Percentiles rank a stretch among this genome's conserved stretches.
Evolutionary conservation across 2,329 filamentous ascomycete species (phyloP).

Genomic region (Verticillium klebahnii): DNA sequence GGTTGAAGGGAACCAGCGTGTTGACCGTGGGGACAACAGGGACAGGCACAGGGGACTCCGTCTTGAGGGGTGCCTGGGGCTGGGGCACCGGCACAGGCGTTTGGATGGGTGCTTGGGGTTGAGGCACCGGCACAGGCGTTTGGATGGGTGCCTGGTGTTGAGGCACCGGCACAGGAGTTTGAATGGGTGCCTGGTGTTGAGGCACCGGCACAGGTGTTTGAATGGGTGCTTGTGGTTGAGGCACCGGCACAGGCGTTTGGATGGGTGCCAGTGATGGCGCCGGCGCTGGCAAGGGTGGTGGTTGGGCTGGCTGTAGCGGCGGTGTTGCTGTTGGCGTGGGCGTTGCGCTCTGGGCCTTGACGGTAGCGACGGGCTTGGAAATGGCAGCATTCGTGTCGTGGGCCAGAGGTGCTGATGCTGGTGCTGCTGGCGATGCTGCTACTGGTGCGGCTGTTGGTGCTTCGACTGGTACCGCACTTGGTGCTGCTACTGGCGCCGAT

Average conservation of each 20-base stretch:
- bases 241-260: background rate
- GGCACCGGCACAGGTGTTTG: conserved; percentile 1
- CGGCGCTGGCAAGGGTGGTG: background rate
- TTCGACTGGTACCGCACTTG: background rate
- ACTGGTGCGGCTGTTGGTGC: too few relatives aligned
- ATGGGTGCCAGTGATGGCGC: background rate
- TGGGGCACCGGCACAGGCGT: conserved; percentile 1
- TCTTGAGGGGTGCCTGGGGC: background rate
- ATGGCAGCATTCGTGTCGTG: conserved; percentile 11
- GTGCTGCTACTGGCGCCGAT: conserved; percentile 7
- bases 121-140: background rate
- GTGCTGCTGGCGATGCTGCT: background rate
- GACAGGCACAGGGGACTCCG: conserved; percentile 4
- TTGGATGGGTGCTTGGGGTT: background rate
- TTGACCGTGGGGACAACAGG: background rate
- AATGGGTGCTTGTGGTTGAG: background rate
- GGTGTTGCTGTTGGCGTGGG: background rate
- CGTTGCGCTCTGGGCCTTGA: background rate
- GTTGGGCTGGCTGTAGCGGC: background rate
- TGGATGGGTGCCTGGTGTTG: background rate
- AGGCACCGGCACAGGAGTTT: conserved; percentile 1
- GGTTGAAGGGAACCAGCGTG: background rate
- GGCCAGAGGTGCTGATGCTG: conserved; percentile 10
- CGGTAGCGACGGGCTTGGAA: background rate
- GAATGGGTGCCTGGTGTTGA: background rate